Percentiles rank a stretch among this genome's conserved stretches.
Evolutionary conservation across 345 rosid species (phyloP).

Genomic region (Eucalyptus pauciflora): DNA sequence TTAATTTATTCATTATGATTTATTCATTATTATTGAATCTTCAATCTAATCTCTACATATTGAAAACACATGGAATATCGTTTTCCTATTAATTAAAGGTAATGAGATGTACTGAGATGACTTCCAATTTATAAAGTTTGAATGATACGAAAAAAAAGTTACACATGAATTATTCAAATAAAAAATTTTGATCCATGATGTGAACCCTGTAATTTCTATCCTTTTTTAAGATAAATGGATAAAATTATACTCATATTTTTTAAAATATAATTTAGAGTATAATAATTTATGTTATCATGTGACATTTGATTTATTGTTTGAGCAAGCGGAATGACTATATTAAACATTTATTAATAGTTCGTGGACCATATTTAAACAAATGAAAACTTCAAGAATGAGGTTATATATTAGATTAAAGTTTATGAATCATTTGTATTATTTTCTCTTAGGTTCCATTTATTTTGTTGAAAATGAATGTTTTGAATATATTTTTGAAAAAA

Average conservation of each 20-base stretch:
- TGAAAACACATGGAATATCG: too few relatives aligned
- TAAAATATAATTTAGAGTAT: neutral
- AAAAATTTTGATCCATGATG: neutral
- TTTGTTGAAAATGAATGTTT: neutral
- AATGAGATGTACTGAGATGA: too few relatives aligned
- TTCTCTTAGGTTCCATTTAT: too few relatives aligned
- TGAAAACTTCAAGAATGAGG: neutral
- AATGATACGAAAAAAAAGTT: neutral
- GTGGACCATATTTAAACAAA: neutral
- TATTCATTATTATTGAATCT: neutral
- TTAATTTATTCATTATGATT: too few relatives aligned
- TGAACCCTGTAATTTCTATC: too few relatives aligned
- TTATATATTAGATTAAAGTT: neutral
- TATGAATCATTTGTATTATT: too few relatives aligned
- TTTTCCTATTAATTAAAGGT: neutral
- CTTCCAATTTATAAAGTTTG: neutral
- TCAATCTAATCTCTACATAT: neutral
- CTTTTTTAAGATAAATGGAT: too few relatives aligned
- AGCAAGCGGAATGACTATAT: neutral
- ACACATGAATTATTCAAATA: neutral
- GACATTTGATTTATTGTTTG: neutral
- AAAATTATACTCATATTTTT: neutral
- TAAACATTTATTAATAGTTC: neutral
- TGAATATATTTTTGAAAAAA: too few relatives aligned
- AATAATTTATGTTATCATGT: neutral